These are phyloP conservation scores for Colletotrichum costaricense DNA, from an alignment of 2,329 filamentous ascomycete species.

Conservation along the genomic window DNA sequence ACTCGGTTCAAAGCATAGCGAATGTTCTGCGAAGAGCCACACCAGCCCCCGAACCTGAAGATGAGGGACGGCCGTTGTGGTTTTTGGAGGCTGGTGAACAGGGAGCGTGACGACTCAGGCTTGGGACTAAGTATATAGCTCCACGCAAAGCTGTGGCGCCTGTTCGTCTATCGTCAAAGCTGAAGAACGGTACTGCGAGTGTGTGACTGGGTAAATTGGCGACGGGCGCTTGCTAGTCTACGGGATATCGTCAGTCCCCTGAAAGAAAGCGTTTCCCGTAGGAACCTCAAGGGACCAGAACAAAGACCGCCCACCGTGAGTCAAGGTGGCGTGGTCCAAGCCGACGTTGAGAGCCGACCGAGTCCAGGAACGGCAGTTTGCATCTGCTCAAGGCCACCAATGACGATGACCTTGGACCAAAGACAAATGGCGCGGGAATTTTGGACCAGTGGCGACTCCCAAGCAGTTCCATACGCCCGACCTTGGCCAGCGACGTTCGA, in stretches of 20 bases:
- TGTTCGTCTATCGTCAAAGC: background rate
- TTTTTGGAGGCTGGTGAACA: background rate
- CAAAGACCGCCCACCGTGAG: constrained; percentile 20
- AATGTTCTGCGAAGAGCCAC: background rate
- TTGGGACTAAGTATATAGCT: background rate
- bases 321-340: constrained; percentile 30
- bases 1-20: background rate
- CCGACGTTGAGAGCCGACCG: constrained; percentile 20
- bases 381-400: background rate
- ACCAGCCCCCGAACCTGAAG: background rate
- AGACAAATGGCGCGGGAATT: constrained; percentile 2
- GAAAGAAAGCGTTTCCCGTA: background rate
- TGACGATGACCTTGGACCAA: background rate
- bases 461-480: background rate
- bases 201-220: background rate
- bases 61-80: background rate
- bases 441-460: constrained; percentile 4
- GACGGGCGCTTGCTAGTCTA: background rate
- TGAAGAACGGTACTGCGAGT: background rate
- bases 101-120: background rate
- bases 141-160: background rate
- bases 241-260: constrained; percentile 18
- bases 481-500: background rate
- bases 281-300: background rate
- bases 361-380: constrained; percentile 22